These are phyloP conservation scores for Phyllostachys edulis DNA, from an alignment of 176 grass and related monocot species.

Conservation along the genomic window DNA sequence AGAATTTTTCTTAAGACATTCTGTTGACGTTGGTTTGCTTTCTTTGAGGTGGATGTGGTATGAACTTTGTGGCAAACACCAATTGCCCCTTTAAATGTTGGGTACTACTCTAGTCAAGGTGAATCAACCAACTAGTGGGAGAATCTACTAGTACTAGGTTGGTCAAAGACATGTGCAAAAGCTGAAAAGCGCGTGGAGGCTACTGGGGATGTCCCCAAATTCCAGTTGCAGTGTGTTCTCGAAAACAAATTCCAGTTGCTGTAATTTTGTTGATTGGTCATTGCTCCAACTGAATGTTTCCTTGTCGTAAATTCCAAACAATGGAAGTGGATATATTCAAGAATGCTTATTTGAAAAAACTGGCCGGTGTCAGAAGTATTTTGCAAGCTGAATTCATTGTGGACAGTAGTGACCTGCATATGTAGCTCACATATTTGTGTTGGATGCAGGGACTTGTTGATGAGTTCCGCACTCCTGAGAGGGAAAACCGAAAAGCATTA, in stretches of 20 bases:
- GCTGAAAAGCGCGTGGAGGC: conserved; percentile 44
- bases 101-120: conserved; percentile 15
- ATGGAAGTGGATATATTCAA: neutral
- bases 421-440: conserved; percentile 21
- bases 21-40: neutral
- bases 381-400: neutral
- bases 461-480: conserved; percentile 75
- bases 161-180: conserved; percentile 34
- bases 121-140: conserved; percentile 13
- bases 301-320: neutral
- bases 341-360: neutral
- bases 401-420: neutral
- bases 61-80: conserved; percentile 4
- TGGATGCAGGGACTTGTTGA: conserved; percentile 76
- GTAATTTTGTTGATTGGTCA: conserved; percentile 8
- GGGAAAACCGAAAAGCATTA: conserved; percentile 60
- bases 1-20: neutral
- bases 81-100: neutral
- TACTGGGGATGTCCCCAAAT: conserved; percentile 7
- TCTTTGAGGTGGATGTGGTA: conserved; percentile 1
- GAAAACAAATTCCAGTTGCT: neutral
- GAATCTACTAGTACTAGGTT: conserved; percentile 18
- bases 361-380: neutral
- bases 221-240: neutral
- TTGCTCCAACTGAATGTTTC: conserved; percentile 9